Conservation (phyloP, 352 stramenopile species). For the Sclerospora graminicola region DNA sequence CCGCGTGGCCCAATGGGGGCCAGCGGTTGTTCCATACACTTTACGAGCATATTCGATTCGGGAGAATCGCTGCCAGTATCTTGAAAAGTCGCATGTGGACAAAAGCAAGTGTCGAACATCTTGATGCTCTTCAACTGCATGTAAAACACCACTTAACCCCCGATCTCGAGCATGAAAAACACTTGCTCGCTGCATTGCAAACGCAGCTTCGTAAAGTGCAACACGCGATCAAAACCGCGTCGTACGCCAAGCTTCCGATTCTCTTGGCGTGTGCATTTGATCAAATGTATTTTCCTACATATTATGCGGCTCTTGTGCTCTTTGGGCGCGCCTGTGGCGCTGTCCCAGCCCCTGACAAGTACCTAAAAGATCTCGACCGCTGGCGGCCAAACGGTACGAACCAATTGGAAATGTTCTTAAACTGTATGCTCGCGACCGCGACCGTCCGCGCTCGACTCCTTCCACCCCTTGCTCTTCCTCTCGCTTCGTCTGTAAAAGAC, state of each 20-base stretch:
- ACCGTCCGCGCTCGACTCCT: slow-evolving; percentile 14
- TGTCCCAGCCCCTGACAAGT: slow-evolving; percentile 44
- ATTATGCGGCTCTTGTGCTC: slow-evolving; percentile 62
- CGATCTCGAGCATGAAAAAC: slow-evolving; percentile 45
- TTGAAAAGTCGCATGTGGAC: slow-evolving; percentile 62
- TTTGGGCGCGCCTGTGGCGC: slow-evolving; percentile 53
- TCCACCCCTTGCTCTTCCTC: slow-evolving; percentile 33
- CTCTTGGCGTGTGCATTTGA: slow-evolving; percentile 53
- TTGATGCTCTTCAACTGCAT: slow-evolving; percentile 35
- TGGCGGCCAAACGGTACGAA: slow-evolving; percentile 27
- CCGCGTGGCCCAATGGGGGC: slow-evolving; percentile 29
- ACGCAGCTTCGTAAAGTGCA: slow-evolving; percentile 36
- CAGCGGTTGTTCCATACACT: slow-evolving; percentile 51
- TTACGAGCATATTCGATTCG: slow-evolving; percentile 47
- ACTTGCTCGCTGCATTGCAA: slow-evolving; percentile 43
- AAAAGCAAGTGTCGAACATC: slow-evolving; percentile 31
- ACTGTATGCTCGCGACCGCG: slow-evolving; percentile 28
- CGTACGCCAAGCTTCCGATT: slow-evolving; percentile 49
- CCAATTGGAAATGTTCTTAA: slow-evolving; percentile 48
- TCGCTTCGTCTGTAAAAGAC: slow-evolving; percentile 11
- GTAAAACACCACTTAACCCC: slow-evolving; percentile 41
- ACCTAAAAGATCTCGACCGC: slow-evolving; percentile 43
- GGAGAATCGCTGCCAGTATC: slow-evolving; percentile 37
- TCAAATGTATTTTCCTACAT: slow-evolving; percentile 76
- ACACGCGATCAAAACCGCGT: slow-evolving; percentile 30